These are phyloP conservation scores for Urtica urens DNA, from an alignment of 306 rosid species.

Conservation along the genomic window DNA sequence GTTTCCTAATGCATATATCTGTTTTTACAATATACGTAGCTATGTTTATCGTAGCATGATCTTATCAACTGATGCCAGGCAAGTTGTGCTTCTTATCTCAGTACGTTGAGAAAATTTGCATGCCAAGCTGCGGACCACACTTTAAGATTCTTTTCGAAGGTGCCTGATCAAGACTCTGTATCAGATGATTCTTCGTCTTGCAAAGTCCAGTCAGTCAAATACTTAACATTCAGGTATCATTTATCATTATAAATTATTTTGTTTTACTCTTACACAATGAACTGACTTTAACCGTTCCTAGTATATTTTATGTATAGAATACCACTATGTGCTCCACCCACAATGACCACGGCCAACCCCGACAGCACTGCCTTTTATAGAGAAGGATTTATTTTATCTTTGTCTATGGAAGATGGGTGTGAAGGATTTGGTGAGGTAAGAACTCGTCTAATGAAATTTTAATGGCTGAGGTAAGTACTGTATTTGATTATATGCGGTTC, in stretches of 20 bases:
- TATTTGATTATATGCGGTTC: no score
- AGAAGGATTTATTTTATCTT: conserved; percentile 73
- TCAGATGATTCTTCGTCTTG: conserved; percentile 22
- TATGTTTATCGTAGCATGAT: neutral
- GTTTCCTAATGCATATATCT: no score
- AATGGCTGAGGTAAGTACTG: no score
- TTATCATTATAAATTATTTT: conserved; percentile 3
- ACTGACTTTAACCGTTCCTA: conserved; percentile 1
- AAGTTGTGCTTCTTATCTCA: conserved; percentile 25
- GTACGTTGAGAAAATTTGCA: conserved; percentile 45
- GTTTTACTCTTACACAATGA: conserved; percentile 5
- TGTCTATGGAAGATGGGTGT: conserved; percentile 77
- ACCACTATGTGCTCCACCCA: conserved; percentile 59
- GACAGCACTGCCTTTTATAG: conserved; percentile 34
- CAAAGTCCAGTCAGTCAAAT: conserved; percentile 47
- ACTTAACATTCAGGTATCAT: conserved; percentile 51
- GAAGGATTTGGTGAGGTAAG: conserved; percentile 91
- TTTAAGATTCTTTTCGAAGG: conserved; percentile 26
- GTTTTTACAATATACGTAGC: conserved; percentile 4
- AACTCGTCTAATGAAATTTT: conserved; percentile 8
- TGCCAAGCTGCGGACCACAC: conserved; percentile 48
- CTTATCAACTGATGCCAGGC: conserved; percentile 13
- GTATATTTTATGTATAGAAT: conserved; percentile 37
- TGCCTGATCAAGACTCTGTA: conserved; percentile 23
- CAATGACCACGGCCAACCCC: conserved; percentile 30